Evolutionary conservation across 106 monocot species (phyloP), one percentile per base, ranked within the genome.

Genomic region (Ottelia alismoides): DNA sequence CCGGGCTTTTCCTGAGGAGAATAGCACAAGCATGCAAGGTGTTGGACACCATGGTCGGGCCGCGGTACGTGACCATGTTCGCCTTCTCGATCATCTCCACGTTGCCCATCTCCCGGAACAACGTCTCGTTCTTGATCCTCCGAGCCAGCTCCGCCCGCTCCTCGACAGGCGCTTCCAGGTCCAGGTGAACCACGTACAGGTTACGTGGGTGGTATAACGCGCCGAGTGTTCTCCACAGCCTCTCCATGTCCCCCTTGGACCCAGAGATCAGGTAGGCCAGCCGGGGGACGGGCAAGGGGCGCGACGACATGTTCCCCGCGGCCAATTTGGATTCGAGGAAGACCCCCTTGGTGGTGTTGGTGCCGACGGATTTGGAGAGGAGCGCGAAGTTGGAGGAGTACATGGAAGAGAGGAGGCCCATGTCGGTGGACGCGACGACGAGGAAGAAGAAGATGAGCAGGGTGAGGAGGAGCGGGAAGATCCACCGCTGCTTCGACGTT

Each of bases 41-140:
- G 60, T 74, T 87, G 30, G 87, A 71, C n/a, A 92, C 92, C 86
- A 87, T 87, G 25, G 86, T 92, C 5, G 87, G 86, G 5, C 87
- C 92, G 0, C 79, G 46, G 28, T 92, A 79, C 1, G 92, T 86
- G 40, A 82, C 49, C 43, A 82, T 68, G 27, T 86, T 86, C 9
- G 76, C 86, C 65, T 71, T 78, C 2, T 58, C 55, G 49, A 86
- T 79, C 67, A 87, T 73, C 58, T 46, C 65, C 28, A 92, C 92
- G 35, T 92, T 92, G 17, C 69, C 74, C 1, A 72, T 53, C 3
- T 28, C 28, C 2, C 26, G 17, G 54, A 92, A 69, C 21, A 82
- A 63, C 11, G 62, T 62, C 21, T 81, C 74, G 9, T 16, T 25
- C 17, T 47, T 60, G 11, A 89, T 60, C 46, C 32, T 77, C 0